Evolutionary conservation across 192 early-diverging fungal species (phyloP), one percentile per base, ranked within the genome.

Genomic region (Paraglomus brasilianum): DNA sequence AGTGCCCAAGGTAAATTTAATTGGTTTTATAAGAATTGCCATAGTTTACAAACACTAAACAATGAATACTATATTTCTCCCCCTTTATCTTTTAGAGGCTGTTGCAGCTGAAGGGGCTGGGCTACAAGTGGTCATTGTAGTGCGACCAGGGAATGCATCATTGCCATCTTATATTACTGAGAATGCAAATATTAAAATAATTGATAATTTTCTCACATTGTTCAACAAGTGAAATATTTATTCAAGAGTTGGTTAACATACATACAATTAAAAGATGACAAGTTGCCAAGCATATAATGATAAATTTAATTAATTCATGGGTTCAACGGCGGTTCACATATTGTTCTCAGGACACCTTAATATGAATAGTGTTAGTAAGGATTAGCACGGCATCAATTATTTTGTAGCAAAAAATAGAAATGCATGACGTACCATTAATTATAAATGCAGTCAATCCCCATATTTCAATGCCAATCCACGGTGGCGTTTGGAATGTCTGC

Each of bases 361-460:
- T 30, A 30, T 30, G 30, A 30, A 30, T 30, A 3, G 3, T 30
- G 3, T 30, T 30, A 30, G 30, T n/a, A n/a, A n/a, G n/a, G n/a
- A n/a, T n/a, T n/a, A n/a, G n/a, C n/a, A n/a, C n/a, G n/a, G n/a
- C n/a, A n/a, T n/a, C n/a, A n/a, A n/a, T n/a, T n/a, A n/a, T n/a
- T n/a, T n/a, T n/a, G n/a, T n/a, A 24, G 5, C 61, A 11, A 24
- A 8, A 38, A 21, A 15, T 43, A 36, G 62, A 13, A n/a, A 44
- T 1, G 8, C 11, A 30, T 14, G 19, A 22, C 55, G 71, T 80
- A 80, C 81, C 84, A 49, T 91, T 73, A 22, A 95, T 66, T 40
- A 95, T 83, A 76, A 88, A 92, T 5, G 87, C 90, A 0, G 93
- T 95, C 71, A 95, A 72, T 3, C 91, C 91, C 91, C 89, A 92